Base-by-base conservation (phyloP, 345 rosid genomes). In the Pistacia integerrima region DNA sequence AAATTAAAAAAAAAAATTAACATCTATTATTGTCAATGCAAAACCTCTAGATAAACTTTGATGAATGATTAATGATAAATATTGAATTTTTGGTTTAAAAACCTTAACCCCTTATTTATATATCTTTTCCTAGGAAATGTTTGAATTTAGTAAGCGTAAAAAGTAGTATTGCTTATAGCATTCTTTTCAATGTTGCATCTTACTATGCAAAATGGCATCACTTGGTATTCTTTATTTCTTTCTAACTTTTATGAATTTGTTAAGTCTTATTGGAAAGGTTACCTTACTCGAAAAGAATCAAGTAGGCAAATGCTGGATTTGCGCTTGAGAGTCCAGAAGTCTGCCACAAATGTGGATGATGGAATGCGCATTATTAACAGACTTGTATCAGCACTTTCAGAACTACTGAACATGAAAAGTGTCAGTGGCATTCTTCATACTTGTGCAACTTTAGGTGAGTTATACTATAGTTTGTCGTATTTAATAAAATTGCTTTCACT, bases 221-320 rank as follows among this genome's bases (percentile, higher is more conserved):
- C 57, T 61, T 22, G 28, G 25, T 44, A 38, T 61, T 4, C 52
- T 51, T 59, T 38, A 62, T n/a, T 60, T 44, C 14, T 74, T 77
- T 71, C 64, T 66, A 36, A 69, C 65, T 63, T 62, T 66, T 30
- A n/a, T 72, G 71, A 57, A 70, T 68, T 80, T 76, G 33, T 56
- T 81, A 93, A 93, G 99, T 84, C 98, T 67, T 82, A 80, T 79
- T 95, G 97, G 98, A 92, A 86, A 89, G 99, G 97, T 41, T 88
- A 86, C 60, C 81, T 87, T 75, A 86, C 86, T 51, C 89, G 98
- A 76, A 95, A 91, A 82, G 87, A 86, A 30, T 88, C 94, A 38
- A 88, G 84, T 64, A 88, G 75, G 70, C 90, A 83, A 78, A 84
- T 95, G 48, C 41, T 76, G 67, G 91, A 90, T 76, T 78, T 93